Base-by-base conservation (phyloP, 2,329 filamentous ascomycete species). In the Elsinoe ampelina region DNA sequence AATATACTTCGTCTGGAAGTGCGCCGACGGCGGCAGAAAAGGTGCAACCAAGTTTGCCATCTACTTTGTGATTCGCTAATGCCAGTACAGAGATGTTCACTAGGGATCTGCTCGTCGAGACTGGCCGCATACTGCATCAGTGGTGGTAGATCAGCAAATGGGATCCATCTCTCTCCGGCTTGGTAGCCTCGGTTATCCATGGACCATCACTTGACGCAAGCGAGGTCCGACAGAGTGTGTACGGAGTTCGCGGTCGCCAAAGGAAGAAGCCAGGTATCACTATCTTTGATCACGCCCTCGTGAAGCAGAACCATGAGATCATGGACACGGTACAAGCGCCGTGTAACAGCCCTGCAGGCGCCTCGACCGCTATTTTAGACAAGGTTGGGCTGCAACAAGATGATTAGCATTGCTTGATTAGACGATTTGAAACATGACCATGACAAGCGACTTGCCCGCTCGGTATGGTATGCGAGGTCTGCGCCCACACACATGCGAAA, bases 321-420 rank as follows among this genome's bases (percentile, higher is more conserved):
- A 45, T 45, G 41, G 41, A 45, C 30, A 13, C 13, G 19, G 41
- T 12, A 22, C 41, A 22, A 45, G 41, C 20, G 26, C 41, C 20
- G 19, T 45, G 41, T 13, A 30, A 22, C 41, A 45, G 26, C 26
- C 41, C 10, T 45, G 41, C 41, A 22, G 19, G 13, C n/a, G 19
- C 19, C 17, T 34, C 48, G 34, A 45, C 41, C 30, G 15, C 34
- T 20, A 20, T 17, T 10, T 17, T 4, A 26, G 48, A 22, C 19
- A 19, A 39, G 48, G 35, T 52, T 52, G 48, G 48, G 34, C 48
- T 39, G 48, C 30, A 39, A 26, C 19, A 19, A 38, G 34, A 26
- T 52, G 48, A 52, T 38, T 3, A 52, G 26, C 26, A 52, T 52
- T 52, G 32, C 48, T 52, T 36, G 32, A 52, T 52, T 52, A n/a